These are phyloP conservation scores for Cyberlindnera sargentensis DNA, from an alignment of 805 yeast species.

Conservation along the genomic window DNA sequence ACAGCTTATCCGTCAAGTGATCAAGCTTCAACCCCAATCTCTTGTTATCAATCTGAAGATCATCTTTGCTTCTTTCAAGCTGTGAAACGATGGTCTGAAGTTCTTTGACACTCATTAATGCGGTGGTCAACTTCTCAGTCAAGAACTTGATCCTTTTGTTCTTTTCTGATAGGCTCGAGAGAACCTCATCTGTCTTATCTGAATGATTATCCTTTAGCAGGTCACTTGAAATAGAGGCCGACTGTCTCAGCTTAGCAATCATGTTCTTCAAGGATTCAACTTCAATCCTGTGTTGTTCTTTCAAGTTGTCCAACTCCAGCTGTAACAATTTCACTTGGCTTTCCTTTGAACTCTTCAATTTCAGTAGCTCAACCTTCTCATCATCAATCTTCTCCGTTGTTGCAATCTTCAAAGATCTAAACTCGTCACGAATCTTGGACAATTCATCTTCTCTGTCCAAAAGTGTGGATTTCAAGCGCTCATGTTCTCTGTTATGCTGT, in stretches of 20 bases:
- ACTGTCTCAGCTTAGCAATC: slow-evolving; percentile 11
- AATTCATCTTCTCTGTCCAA: slow-evolving; percentile 32
- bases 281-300: slow-evolving; percentile 31
- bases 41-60: slow-evolving; percentile 25
- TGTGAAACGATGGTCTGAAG: slow-evolving; percentile 23
- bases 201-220: not conserved
- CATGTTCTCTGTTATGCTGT: slow-evolving; percentile 19
- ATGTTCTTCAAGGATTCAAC: slow-evolving; percentile 26
- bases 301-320: slow-evolving; percentile 32
- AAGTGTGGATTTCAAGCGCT: slow-evolving; percentile 17
- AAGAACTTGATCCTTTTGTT: slow-evolving; percentile 20
- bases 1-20: slow-evolving; percentile 27
- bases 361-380: slow-evolving; percentile 30
- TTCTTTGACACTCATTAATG: slow-evolving; percentile 23
- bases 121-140: slow-evolving; percentile 16
- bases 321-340: slow-evolving; percentile 30
- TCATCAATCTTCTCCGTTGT: slow-evolving; percentile 28
- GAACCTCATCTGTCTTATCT: slow-evolving; percentile 21
- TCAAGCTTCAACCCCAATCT: slow-evolving; percentile 26
- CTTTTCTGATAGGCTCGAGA: slow-evolving; percentile 20
- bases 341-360: slow-evolving; percentile 32
- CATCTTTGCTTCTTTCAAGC: slow-evolving; percentile 27
- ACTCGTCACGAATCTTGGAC: slow-evolving; percentile 26
- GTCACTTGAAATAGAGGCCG: slow-evolving; percentile 6
- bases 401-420: slow-evolving; percentile 27